Evolutionary conservation across 441 rosid species (phyloP).

Genomic region (Jatropha multifida): DNA sequence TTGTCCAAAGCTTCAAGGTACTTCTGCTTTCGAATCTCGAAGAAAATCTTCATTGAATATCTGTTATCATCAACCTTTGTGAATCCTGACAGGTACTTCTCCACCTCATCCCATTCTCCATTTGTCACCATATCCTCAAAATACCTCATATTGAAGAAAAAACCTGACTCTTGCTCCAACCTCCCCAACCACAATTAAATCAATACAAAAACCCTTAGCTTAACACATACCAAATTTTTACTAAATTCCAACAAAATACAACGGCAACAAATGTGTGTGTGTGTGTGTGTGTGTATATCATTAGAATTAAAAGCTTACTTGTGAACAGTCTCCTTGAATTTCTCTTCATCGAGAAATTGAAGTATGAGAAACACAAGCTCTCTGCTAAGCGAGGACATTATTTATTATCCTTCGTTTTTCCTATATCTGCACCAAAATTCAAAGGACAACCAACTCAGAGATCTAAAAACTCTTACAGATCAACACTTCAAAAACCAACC

Average conservation of each 20-base stretch:
- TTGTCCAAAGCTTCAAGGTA: constrained; percentile 82
- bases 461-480: constrained; percentile 16
- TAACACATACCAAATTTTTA: not conserved
- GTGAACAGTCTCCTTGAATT: constrained; percentile 57
- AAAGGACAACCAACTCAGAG: constrained; percentile 17
- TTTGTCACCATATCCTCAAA: constrained; percentile 83
- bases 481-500: not conserved
- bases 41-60: constrained; percentile 87
- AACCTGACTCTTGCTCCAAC: constrained; percentile 84
- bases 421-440: constrained; percentile 3
- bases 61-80: constrained; percentile 80
- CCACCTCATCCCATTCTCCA: constrained; percentile 92
- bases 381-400: constrained; percentile 72
- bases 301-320: constrained; percentile 35
- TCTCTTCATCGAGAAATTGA: constrained; percentile 46
- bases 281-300: too few species aligned
- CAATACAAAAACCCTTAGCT: not conserved
- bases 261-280: not conserved
- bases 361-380: constrained; percentile 84
- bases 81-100: constrained; percentile 80
- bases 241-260: not conserved
- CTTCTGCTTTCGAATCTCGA: constrained; percentile 83
- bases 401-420: not conserved
- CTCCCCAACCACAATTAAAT: constrained; percentile 31
- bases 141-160: constrained; percentile 69